These are phyloP conservation scores for Candida sp. DNA, from an alignment of 1,139 yeast species.

Conservation along the genomic window DNA sequence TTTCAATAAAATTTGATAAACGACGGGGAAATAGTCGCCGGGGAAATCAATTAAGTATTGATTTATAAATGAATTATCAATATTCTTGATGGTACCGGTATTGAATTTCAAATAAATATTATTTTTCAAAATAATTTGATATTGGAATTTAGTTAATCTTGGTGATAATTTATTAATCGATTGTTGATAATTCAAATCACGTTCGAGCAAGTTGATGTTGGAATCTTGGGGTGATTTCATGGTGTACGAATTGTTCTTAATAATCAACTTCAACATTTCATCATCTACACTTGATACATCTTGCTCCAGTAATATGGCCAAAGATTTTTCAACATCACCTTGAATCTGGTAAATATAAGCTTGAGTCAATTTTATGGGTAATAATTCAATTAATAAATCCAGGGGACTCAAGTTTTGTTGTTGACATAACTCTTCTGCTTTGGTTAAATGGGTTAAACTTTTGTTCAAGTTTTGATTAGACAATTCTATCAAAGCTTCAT, in stretches of 20 bases:
- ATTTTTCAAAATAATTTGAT: conserved; percentile 38
- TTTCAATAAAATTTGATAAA: conserved; percentile 27
- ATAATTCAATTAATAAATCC: conserved; percentile 44
- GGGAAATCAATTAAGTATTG: conserved; percentile 20
- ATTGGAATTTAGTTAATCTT: conserved; percentile 45
- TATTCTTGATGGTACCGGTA: conserved; percentile 31
- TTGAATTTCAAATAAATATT: conserved; percentile 38
- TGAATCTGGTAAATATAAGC: conserved; percentile 58
- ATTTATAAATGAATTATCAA: conserved; percentile 15
- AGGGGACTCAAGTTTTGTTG: conserved; percentile 35
- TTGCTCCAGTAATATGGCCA: conserved; percentile 26
- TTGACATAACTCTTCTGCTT: conserved; percentile 45
- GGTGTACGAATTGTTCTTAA: conserved; percentile 32
- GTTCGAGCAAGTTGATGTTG: conserved; percentile 34
- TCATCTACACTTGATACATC: conserved; percentile 23
- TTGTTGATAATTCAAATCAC: conserved; percentile 43
- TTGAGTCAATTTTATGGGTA: conserved; percentile 66
- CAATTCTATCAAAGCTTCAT: conserved; percentile 58
- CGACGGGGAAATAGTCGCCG: conserved; percentile 31
- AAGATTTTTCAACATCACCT: conserved; percentile 44
- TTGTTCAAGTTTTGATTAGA: conserved; percentile 37
- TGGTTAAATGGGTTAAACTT: conserved; percentile 47
- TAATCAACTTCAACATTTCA: conserved; percentile 26
- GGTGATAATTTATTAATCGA: conserved; percentile 28
- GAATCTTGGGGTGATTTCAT: conserved; percentile 12